Evolutionary conservation across 495 filamentous ascomycete genomes (phyloP).

Genomic region (Penicillium verhagenii): DNA sequence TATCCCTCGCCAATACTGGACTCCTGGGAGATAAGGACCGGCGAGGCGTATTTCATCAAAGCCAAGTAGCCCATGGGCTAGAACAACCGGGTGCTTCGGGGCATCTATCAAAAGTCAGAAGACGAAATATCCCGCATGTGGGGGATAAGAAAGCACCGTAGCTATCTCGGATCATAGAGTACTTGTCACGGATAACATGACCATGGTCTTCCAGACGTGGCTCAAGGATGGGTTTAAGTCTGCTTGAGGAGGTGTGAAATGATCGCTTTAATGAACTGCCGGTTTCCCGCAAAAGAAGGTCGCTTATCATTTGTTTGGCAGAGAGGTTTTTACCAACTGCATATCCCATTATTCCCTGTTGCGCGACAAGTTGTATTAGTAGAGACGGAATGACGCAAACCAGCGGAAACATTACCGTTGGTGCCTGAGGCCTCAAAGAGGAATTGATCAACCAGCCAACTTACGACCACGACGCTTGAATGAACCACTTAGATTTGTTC

Average conservation of each 20-base stretch:
- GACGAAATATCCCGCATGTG: no score
- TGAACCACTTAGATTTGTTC: no score
- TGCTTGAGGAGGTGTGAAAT: slow-evolving; percentile 9
- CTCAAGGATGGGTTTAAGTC: slow-evolving; percentile 36
- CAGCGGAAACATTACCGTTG: neutral
- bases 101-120: slow-evolving; percentile 36
- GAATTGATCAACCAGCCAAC: neutral
- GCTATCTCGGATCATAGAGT: slow-evolving; percentile 63
- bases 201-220: slow-evolving; percentile 63
- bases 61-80: slow-evolving; percentile 88
- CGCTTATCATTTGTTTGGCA: neutral
- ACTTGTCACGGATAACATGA: slow-evolving; percentile 73
- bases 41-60: slow-evolving; percentile 81
- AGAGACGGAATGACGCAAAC: slow-evolving; percentile 20
- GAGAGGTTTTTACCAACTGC: slow-evolving; percentile 5
- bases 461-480: neutral
- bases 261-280: neutral
- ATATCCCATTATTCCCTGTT: slow-evolving; percentile 23
- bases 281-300: neutral
- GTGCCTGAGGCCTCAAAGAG: neutral
- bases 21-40: slow-evolving; percentile 66
- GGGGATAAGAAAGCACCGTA: slow-evolving; percentile 58
- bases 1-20: slow-evolving; percentile 93
- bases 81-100: slow-evolving; percentile 71
- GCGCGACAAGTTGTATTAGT: slow-evolving; percentile 10